Evolutionary conservation across 148 eudicot species (phyloP).

Genomic region (Selenicereus undatus): DNA sequence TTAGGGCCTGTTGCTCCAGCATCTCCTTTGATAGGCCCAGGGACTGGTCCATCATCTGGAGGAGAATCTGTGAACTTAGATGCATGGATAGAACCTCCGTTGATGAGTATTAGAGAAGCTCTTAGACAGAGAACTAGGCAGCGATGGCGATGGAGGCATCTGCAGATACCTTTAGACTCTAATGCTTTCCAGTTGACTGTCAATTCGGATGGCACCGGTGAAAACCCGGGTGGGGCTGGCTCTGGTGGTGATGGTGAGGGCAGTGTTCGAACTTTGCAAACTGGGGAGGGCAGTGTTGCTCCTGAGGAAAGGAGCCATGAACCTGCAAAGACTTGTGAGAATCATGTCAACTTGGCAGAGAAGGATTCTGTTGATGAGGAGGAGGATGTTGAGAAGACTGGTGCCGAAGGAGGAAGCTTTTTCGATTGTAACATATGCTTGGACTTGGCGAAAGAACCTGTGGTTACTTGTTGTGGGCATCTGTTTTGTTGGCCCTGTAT

Average conservation of each 20-base stretch:
- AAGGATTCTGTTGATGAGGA: slow-evolving; percentile 38
- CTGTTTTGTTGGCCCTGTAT: slow-evolving; percentile 97
- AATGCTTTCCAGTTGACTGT: slow-evolving; percentile 35
- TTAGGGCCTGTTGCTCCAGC: slow-evolving; percentile 58
- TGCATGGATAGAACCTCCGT: slow-evolving; percentile 42
- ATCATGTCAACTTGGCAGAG: slow-evolving; percentile 33
- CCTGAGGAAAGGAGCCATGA: slow-evolving; percentile 43
- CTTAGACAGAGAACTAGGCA: slow-evolving; percentile 52
- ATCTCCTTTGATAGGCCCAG: slow-evolving; percentile 33
- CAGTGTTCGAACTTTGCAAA: slow-evolving; percentile 41
- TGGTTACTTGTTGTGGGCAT: slow-evolving; percentile 97
- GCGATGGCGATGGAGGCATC: slow-evolving; percentile 54
- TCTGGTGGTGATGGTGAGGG: slow-evolving; percentile 25
- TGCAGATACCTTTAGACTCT: slow-evolving; percentile 39
- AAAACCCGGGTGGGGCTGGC: slow-evolving; percentile 29
- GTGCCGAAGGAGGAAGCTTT: slow-evolving; percentile 51
- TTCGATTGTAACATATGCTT: slow-evolving; percentile 94
- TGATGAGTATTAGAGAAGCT: slow-evolving; percentile 38
- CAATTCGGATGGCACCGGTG: slow-evolving; percentile 23
- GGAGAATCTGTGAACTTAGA: slow-evolving; percentile 43
- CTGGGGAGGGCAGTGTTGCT: slow-evolving; percentile 75
- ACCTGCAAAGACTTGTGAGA: slow-evolving; percentile 46
- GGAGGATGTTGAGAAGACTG: slow-evolving; percentile 51
- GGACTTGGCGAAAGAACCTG: slow-evolving; percentile 84
- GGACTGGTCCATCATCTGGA: slow-evolving; percentile 26